Evolutionary conservation across 176 grass and related monocot genomes (phyloP).

Genomic region (Eleusine indica): DNA sequence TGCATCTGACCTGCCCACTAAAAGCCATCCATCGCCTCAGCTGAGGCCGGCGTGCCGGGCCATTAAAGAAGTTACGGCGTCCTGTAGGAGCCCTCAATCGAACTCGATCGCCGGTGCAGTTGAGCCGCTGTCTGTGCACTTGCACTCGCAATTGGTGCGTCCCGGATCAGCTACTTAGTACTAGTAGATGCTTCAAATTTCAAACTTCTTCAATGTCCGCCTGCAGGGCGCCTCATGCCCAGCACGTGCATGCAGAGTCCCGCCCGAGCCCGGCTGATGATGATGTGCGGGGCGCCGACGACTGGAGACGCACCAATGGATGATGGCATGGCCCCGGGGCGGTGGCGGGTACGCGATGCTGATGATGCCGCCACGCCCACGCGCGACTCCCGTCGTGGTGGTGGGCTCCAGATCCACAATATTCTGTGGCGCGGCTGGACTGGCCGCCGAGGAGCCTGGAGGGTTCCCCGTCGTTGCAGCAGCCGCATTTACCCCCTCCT

Average conservation of each 20-base stretch:
- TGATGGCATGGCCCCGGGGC: too few relatives aligned
- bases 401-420: too few relatives aligned
- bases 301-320: too few relatives aligned
- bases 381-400: too few relatives aligned
- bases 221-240: neutral
- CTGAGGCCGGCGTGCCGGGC: neutral
- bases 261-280: neutral
- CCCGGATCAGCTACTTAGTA: neutral
- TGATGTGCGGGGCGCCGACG: neutral
- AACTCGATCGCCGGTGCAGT: neutral
- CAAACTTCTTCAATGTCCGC: neutral
- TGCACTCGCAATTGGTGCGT: neutral
- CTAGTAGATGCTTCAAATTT: neutral
- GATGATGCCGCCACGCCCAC: too few relatives aligned
- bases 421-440: neutral
- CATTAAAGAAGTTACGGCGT: neutral
- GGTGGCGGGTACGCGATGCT: too few relatives aligned
- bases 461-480: neutral
- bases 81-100: too few relatives aligned
- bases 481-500: conserved; percentile 1
- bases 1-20: neutral
- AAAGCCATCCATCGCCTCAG: neutral
- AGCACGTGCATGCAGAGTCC: neutral
- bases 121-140: neutral
- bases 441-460: neutral